Evolutionary conservation across 495 filamentous ascomycete genomes (phyloP).

Genomic region (Daldinia grandis): DNA sequence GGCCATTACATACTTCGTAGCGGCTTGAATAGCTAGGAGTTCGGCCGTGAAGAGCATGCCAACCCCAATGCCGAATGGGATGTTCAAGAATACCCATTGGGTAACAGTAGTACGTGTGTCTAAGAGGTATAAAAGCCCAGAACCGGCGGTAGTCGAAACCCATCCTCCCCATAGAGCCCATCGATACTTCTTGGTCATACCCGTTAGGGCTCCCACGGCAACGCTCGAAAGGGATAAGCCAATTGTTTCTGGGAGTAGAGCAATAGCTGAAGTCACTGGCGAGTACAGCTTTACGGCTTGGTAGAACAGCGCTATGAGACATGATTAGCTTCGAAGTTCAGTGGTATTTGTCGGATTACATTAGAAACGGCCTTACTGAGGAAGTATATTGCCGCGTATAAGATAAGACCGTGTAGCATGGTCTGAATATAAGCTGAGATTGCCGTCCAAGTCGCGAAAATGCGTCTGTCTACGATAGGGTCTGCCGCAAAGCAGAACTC

Average conservation of each 20-base stretch:
- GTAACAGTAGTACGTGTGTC: slow-evolving; percentile 52
- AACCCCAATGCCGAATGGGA: slow-evolving; percentile 60
- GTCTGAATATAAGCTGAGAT: slow-evolving; percentile 49
- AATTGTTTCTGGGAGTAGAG: slow-evolving; percentile 66
- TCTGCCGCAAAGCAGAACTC: slow-evolving; percentile 56
- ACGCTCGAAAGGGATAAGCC: slow-evolving; percentile 51
- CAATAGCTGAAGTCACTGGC: slow-evolving; percentile 64
- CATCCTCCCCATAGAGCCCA: slow-evolving; percentile 65
- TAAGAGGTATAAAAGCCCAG: slow-evolving; percentile 60
- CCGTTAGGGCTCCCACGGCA: slow-evolving; percentile 55
- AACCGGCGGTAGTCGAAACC: slow-evolving; percentile 53
- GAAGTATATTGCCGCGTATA: slow-evolving; percentile 65
- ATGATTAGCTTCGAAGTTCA: background rate
- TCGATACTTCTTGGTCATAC: slow-evolving; percentile 53
- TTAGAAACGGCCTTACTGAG: slow-evolving; percentile 41
- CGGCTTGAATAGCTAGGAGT: slow-evolving; percentile 56
- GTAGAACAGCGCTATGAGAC: slow-evolving; percentile 63
- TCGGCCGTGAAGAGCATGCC: slow-evolving; percentile 62
- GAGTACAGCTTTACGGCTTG: slow-evolving; percentile 66
- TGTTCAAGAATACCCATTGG: slow-evolving; percentile 61
- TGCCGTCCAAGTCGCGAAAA: slow-evolving; percentile 55
- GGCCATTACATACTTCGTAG: slow-evolving; percentile 25
- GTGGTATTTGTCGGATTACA: background rate
- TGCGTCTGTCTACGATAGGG: slow-evolving; percentile 52
- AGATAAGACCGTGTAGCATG: slow-evolving; percentile 58